Evolutionary conservation across 768 basidiomycete species (phyloP), one percentile per base, ranked within the genome.

Genomic region (Serendipita indica): DNA sequence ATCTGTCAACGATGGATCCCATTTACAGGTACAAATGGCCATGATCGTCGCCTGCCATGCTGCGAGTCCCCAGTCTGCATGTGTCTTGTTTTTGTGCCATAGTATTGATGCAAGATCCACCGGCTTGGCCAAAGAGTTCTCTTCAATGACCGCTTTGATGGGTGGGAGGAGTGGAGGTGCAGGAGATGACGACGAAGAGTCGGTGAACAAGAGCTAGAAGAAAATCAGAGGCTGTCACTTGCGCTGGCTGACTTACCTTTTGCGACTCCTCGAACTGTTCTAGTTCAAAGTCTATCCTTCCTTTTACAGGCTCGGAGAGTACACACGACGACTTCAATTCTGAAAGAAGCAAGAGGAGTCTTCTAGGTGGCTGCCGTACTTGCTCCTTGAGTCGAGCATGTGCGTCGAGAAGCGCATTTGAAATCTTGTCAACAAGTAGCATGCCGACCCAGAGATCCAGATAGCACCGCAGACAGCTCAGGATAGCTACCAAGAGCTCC

Each of bases 11-110:
- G 49, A 54, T 54, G 25, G 12, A 33, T 16, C 30, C 49, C 49
- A 54, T 5, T 18, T n/a, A 22, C 49, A 28, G 32, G 22, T 30
- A 18, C 30, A n/a, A 4, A 54, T 33, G 10, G 49, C 49, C n/a
- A 28, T 28, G 25, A 54, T 33, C 20, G 32, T 28, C 3, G 49
- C 49, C 10, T 54, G 25, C 49, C 49, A 54, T 25, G 49, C 22
- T 20, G 49, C 49, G 10, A 28, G 32, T 12, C 49, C 49, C 49
- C 49, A 54, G 25, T 54, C 32, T n/a, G 49, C 49, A 30, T 54
- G 49, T 10, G 20, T 28, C 7, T 30, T 18, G 49, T 54, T 54
- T 33, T 54, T 54, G 49, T 54, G 32, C 49, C 49, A 54, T 10
- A 54, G 22, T 4, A 28, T 54, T 10, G 49, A 22, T 28, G 49